Evolutionary conservation across 148 eudicot genomes (phyloP).

Genomic region (Rhododendron kiyosumense): DNA sequence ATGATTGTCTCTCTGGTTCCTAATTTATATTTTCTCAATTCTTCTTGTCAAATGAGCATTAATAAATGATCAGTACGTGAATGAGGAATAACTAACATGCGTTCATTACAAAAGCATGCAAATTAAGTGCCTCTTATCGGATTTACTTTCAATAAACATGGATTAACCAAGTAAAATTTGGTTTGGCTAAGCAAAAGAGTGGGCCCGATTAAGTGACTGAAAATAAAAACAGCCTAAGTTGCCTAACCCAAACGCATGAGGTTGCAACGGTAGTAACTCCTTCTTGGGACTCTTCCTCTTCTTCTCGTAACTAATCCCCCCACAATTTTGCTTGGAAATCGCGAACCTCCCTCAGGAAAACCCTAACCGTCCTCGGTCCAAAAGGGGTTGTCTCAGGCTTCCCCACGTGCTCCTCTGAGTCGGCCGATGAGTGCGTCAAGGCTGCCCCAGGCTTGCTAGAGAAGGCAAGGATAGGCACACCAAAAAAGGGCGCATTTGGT

Average conservation of each 20-base stretch:
- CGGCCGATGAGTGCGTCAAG: constrained; percentile 3
- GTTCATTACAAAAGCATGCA: background rate
- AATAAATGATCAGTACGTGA: background rate
- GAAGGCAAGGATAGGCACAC: background rate
- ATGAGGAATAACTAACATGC: background rate
- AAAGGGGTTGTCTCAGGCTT: constrained; percentile 1
- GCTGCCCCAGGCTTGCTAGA: constrained; percentile 9
- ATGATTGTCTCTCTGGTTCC: too few species aligned
- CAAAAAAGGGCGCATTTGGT: background rate
- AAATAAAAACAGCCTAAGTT: too few species aligned
- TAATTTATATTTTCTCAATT: too few species aligned
- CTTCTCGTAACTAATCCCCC: constrained; percentile 8
- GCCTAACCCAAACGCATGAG: background rate
- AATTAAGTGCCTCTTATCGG: background rate
- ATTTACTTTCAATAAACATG: background rate
- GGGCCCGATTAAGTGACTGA: background rate
- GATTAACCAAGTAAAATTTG: background rate
- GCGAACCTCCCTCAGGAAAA: background rate
- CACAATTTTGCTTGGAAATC: constrained; percentile 1
- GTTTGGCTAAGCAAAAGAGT: background rate
- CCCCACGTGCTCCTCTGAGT: constrained; percentile 6
- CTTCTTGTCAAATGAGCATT: too few species aligned
- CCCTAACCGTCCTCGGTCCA: background rate
- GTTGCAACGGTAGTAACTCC: background rate
- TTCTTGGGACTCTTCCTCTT: background rate